These are phyloP conservation scores for Penicillium fimorum DNA, from an alignment of 495 filamentous ascomycete genomes.

Conservation along the genomic window DNA sequence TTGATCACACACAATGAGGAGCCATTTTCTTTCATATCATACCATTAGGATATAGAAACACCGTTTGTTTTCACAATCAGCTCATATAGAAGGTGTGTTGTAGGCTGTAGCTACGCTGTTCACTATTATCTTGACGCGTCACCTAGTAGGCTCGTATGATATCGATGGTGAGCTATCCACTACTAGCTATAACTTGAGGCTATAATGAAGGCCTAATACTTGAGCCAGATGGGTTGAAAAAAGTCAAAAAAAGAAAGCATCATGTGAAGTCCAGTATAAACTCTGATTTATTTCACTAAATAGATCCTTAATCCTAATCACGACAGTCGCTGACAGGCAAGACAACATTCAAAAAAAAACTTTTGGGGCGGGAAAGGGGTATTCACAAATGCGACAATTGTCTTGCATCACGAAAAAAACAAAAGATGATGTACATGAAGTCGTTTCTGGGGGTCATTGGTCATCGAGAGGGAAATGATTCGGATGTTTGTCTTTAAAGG, in stretches of 20 bases:
- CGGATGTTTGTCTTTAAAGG: slow-evolving; percentile 1
- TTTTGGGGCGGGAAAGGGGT: slow-evolving; percentile 34
- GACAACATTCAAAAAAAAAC: slow-evolving; percentile 19
- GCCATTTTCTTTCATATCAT: background rate
- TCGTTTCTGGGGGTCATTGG: slow-evolving; percentile 20
- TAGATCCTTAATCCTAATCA: slow-evolving; percentile 7
- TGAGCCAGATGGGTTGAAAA: background rate
- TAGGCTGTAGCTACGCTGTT: background rate
- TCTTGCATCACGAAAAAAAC: slow-evolving; percentile 22
- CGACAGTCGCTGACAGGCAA: slow-evolving; percentile 8
- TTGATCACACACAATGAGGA: background rate
- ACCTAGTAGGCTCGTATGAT: too few relatives aligned
- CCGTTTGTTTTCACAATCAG: background rate
- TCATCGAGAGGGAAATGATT: slow-evolving; percentile 9
- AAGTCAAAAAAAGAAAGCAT: background rate
- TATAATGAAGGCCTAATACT: too few relatives aligned
- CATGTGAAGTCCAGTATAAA: background rate
- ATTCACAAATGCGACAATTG: slow-evolving; percentile 36
- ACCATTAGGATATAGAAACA: background rate
- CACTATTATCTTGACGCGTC: too few relatives aligned
- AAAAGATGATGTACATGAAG: slow-evolving; percentile 36
- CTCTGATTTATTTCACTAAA: slow-evolving; percentile 1
- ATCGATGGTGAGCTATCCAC: too few relatives aligned
- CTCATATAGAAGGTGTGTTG: background rate
- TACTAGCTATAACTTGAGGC: background rate